These are phyloP conservation scores for Periglandula ipomoeae DNA, from an alignment of 2,329 filamentous ascomycete genomes.

Conservation along the genomic window DNA sequence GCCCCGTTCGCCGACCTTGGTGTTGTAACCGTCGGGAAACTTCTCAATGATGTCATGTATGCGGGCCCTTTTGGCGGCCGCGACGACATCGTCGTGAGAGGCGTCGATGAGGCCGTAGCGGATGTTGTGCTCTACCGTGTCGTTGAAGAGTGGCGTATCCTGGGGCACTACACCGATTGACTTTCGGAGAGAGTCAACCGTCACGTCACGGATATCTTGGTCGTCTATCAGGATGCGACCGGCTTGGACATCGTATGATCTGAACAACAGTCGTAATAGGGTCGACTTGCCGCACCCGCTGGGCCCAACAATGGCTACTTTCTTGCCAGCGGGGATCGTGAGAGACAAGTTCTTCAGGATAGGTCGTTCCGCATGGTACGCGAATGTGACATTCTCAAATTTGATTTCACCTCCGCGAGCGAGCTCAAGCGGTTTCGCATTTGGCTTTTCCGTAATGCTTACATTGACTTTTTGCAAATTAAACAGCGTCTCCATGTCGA, in stretches of 20 bases:
- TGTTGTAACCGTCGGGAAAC: conserved; percentile 84
- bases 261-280: conserved; percentile 80
- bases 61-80: conserved; percentile 71
- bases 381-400: conserved; percentile 93
- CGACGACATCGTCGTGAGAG: conserved; percentile 59
- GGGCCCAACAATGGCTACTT: conserved; percentile 89
- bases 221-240: conserved; percentile 87
- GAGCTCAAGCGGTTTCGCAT: conserved; percentile 65
- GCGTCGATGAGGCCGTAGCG: conserved; percentile 81
- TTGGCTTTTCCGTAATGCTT: conserved; percentile 65
- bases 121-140: conserved; percentile 93
- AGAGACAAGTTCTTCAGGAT: conserved; percentile 79
- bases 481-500: conserved; percentile 99
- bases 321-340: conserved; percentile 90
- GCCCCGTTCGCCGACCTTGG: conserved; percentile 85
- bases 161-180: conserved; percentile 94
- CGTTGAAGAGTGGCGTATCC: conserved; percentile 94
- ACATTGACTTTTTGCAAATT: conserved; percentile 96
- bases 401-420: conserved; percentile 76
- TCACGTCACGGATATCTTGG: conserved; percentile 81
- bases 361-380: conserved; percentile 76
- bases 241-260: conserved; percentile 81
- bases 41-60: conserved; percentile 73
- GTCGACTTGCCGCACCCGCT: conserved; percentile 96
- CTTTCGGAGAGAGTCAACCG: conserved; percentile 70